Evolutionary conservation across 768 basidiomycete species (phyloP), one percentile per base, ranked within the genome.

Genomic region (Lentinus tigrinus): DNA sequence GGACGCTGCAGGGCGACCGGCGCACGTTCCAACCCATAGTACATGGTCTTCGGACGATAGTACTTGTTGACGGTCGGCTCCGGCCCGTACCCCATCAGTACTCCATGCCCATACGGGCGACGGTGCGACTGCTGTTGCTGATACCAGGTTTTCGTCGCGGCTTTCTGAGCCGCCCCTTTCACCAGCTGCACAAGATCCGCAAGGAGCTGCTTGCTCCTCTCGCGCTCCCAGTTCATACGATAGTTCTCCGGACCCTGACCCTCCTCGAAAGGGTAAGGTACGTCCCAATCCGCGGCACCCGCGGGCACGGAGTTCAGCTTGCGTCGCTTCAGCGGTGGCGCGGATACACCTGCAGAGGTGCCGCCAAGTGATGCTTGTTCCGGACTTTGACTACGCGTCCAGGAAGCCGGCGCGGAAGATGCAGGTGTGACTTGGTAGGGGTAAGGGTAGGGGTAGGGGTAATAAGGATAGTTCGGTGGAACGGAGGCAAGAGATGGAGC

Each of bases 281-380:
- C 81, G 63, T 91, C 89, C 91, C 91, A 93, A 66, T 91, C 89
- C 1, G 70, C 78, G 1, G 91, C 91, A 11, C 91, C 91, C 21
- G 91, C 91, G 34, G 91, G 91, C 14, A 93, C 89, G 9, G 75
- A 73, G 56, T 76, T 77, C 14, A 91, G 74, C 63, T 81, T 88
- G 27, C 89, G 80, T 59, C 82, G 84, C 72, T 89, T 91, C 19
- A 64, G 47, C 6, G 77, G 65, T 8, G 77, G 67, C 8, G 58
- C 60, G n/a, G 68, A 54, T 9, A 48, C 26, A 19, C 40, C 52
- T 1, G 53, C 42, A 19, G 61, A 40, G 13, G 43, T 57, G 17
- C 31, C 34, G 21, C 43, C 31, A 21, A 21, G 19, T 16, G 54
- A 7, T 9, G 49, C 11, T 14, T n/a, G 19, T 17, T 19, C 27